Evolutionary conservation across 805 yeast species (phyloP), one percentile per base, ranked within the genome.

Genomic region (Saturnispora besseyi): DNA sequence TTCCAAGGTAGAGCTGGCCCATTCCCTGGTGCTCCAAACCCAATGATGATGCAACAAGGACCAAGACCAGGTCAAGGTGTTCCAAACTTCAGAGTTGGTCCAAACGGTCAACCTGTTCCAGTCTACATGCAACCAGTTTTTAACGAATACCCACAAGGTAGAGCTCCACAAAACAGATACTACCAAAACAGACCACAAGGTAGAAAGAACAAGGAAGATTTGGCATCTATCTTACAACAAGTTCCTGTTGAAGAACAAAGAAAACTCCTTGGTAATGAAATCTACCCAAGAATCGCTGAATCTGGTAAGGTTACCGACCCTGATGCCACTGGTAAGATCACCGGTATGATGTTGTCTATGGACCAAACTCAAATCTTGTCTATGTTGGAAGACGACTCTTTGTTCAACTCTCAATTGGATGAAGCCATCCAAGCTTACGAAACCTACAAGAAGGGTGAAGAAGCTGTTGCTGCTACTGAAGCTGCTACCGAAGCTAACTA

Each of bases 301-400:
- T 81, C 87, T 56, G 89, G 87, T 64, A 85, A 85, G 74, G 87
- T 90, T 62, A 81, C 82, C 62, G 95, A 89, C 66, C 85, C 84
- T 52, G 96, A 89, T 73, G 88, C 96, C 64, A 97, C 97, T 59
- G 96, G 96, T 75, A 91, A 90, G 77, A 87, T 93, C 69, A 93
- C 99, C 59, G 97, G 98, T 76, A 93, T 93, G 98, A 81, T 93
- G 76, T 80, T 93, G 66, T 96, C 90, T 68, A 82, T 91, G 81
- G 95, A 89, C 66, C 87, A 86, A 72, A 81, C 81, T 64, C 96
- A 91, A 74, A 86, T 93, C 62, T 73, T 90, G 64, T 84, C 85
- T 55, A 77, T 91, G 69, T 80, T 88, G 69, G 95, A 87, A 66
- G 93, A 90, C 68, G 96, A 88, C 57, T 89, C 81, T 62, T 79